phyloP scores from a whole-genome alignment of 2,329 filamentous ascomycete species.

The Apiospora aurea region DNA sequence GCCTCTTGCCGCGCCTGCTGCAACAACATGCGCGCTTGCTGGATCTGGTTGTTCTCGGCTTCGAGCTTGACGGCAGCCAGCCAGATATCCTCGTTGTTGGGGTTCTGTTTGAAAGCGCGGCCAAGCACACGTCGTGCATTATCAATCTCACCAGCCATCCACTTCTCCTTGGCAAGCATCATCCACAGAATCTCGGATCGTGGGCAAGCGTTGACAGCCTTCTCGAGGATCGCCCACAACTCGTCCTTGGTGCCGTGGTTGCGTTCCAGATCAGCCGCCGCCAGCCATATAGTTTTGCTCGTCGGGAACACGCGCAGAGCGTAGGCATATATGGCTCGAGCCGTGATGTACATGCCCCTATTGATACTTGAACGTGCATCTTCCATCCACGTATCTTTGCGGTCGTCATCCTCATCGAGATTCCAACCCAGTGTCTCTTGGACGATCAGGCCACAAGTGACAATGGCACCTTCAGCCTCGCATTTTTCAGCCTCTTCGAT shows the following conservation, averaged over 20 bases:
- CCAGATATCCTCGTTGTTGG: constrained; percentile 98
- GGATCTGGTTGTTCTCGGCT: constrained; percentile 83
- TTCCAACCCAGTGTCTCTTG: constrained; percentile 92
- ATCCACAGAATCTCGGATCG: constrained; percentile 94
- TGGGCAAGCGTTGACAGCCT: constrained; percentile 92
- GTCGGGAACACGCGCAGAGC: constrained; percentile 88
- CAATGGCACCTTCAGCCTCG: constrained; percentile 85
- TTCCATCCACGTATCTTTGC: constrained; percentile 94
- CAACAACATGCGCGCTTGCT: constrained; percentile 83
- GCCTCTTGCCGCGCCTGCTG: constrained; percentile 85
- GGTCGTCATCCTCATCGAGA: constrained; percentile 93
- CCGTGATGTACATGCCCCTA: constrained; percentile 86
- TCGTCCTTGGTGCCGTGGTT: constrained; percentile 86
- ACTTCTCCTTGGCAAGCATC: constrained; percentile 93
- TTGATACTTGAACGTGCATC: constrained; percentile 85
- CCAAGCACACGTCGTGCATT: constrained; percentile 86
- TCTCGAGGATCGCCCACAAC: constrained; percentile 85
- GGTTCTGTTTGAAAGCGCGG: constrained; percentile 91
- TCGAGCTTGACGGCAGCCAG: constrained; percentile 95
- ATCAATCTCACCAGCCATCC: constrained; percentile 86
- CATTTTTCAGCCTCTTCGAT: constrained; percentile 93
- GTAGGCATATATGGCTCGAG: constrained; percentile 92
- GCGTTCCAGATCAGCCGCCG: constrained; percentile 88
- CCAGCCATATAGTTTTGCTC: constrained; percentile 87
- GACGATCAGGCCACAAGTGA: constrained; percentile 90